A percentile compares a stretch with the other conserved stretches of the same genome.
phyloP scores from a whole-genome alignment of 148 eudicot species.

The Drosera capensis region DNA sequence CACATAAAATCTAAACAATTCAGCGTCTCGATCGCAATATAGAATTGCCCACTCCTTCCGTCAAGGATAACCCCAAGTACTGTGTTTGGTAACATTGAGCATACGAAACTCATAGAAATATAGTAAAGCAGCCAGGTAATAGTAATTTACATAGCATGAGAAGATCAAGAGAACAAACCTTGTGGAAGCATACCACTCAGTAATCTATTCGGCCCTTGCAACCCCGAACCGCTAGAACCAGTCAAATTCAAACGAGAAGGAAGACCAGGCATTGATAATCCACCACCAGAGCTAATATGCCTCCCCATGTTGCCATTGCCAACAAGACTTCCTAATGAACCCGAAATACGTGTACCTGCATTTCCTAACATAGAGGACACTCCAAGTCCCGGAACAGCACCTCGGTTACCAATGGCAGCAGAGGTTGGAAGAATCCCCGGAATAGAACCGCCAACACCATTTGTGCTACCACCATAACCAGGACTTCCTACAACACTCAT shows the following conservation, averaged over 20 bases:
- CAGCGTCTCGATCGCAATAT: too few relatives aligned
- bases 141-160: not conserved
- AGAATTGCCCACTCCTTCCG: too few relatives aligned
- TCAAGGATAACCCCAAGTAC: too few relatives aligned
- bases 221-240: slow-evolving; percentile 67
- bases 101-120: too few relatives aligned
- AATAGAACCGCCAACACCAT: slow-evolving; percentile 77
- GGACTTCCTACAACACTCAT: slow-evolving; percentile 85
- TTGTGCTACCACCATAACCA: slow-evolving; percentile 58
- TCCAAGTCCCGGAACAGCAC: slow-evolving; percentile 73
- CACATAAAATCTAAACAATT: too few relatives aligned
- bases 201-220: slow-evolving; percentile 77
- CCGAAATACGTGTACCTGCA: slow-evolving; percentile 66
- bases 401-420: slow-evolving; percentile 69
- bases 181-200: slow-evolving; percentile 84
- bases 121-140: not conserved
- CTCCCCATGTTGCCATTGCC: slow-evolving; percentile 80
- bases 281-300: slow-evolving; percentile 77
- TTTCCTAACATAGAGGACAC: slow-evolving; percentile 78
- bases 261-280: slow-evolving; percentile 78
- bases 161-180: slow-evolving; percentile 29
- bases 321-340: slow-evolving; percentile 70
- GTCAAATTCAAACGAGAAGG: slow-evolving; percentile 68
- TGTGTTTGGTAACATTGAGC: too few relatives aligned
- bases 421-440: slow-evolving; percentile 91